phyloP scores from a whole-genome alignment of 441 rosid genomes.

The Populus hybrid region DNA sequence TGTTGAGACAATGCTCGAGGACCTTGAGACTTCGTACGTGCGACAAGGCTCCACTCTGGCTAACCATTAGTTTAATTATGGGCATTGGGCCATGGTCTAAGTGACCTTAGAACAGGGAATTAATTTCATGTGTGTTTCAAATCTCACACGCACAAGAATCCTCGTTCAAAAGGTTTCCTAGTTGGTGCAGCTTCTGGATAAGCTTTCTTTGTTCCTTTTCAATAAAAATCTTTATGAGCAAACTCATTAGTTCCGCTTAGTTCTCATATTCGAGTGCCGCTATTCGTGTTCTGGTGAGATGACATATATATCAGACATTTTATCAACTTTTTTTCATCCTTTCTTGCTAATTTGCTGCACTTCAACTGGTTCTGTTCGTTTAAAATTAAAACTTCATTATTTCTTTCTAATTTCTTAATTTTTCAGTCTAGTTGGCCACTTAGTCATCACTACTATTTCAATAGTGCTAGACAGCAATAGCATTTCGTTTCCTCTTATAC shows the following conservation, averaged over 20 bases:
- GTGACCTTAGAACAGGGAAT: too few relatives aligned
- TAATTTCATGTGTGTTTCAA: background rate
- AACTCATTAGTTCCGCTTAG: background rate
- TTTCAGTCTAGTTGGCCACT: too few relatives aligned
- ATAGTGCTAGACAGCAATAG: too few relatives aligned
- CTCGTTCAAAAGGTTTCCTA: slow-evolving; percentile 1
- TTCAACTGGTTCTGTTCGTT: background rate
- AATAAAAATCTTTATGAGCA: background rate
- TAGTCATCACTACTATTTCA: too few relatives aligned
- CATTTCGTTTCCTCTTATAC: too few relatives aligned
- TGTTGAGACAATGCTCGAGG: background rate
- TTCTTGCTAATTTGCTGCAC: background rate
- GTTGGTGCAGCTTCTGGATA: background rate
- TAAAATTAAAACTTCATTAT: background rate
- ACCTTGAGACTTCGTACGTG: background rate
- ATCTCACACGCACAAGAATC: background rate
- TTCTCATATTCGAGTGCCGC: background rate
- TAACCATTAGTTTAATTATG: background rate
- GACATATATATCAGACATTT: too few relatives aligned
- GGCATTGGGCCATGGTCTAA: background rate
- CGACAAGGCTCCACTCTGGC: slow-evolving; percentile 3
- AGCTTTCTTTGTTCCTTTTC: background rate
- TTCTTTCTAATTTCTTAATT: background rate
- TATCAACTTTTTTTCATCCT: too few relatives aligned
- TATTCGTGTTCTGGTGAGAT: background rate